Base-by-base conservation (phyloP, 306 rosid genomes). In the Psophocarpus tetragonolobus region DNA sequence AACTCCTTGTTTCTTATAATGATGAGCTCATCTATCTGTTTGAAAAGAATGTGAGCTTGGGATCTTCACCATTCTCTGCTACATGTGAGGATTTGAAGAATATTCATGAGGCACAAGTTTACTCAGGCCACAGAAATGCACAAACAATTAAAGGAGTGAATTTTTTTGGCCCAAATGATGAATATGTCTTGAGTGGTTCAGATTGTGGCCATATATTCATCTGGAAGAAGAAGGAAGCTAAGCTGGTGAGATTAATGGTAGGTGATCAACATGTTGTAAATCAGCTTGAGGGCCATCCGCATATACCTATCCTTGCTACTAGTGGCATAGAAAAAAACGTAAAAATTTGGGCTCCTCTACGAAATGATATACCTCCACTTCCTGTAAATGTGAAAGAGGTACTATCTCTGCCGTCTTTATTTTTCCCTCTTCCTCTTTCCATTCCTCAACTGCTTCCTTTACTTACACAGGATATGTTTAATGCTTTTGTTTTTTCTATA, bases 131-230 rank as follows among this genome's bases (percentile, higher is more conserved):
- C 71, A 80, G 88, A 87, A 88, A 88, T 74, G 82, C 84, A 15
- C 82, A 77, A 71, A 86, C 92, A 30, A 75, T 88, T 76, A 88
- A 86, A 54, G 92, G 90, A 60, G 88, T 88, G 74, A 86, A 41
- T 62, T 88, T 88, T 74, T 88, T 86, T 54, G 90, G 92, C 53
- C 85, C 92, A 0, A 74, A 71, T 45, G 92, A 86, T 80, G 88
- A 88, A 7, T 88, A 88, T 80, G 88, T 86, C 41, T 42, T 86
- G 84, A 86, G 88, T 71, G 92, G 92, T 13, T 86, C 90, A n/a
- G 88, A 84, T 78, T 86, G 90, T 54, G 87, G 92, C 56, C 87
- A 86, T 84, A 88, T 86, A 76, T 88, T 84, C 84, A 82, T 88
- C 71, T 88, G 92, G 92, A 84, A 68, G 60, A 88, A 86, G 82